phyloP scores from a whole-genome alignment of 2,329 filamentous ascomycete species.

The Xylariales sp. region DNA sequence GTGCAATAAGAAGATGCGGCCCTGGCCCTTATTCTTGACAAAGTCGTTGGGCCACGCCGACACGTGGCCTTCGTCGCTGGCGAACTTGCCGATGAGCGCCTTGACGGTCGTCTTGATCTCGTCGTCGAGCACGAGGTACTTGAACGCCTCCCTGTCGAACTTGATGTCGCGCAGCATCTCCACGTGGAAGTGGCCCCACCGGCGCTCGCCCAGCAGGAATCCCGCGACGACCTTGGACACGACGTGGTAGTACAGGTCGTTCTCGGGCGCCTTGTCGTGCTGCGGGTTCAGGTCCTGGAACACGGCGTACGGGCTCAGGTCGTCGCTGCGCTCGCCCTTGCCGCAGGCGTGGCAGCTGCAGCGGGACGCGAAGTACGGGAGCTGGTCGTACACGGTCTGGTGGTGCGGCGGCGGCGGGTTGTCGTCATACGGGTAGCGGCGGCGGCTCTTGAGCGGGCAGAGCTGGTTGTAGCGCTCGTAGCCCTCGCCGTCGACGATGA shows the following conservation, averaged over 20 bases:
- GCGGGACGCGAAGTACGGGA: slow-evolving; percentile 56
- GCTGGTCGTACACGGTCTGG: slow-evolving; percentile 49
- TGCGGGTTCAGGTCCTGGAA: slow-evolving; percentile 57
- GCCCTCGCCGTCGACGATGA: slow-evolving; percentile 58
- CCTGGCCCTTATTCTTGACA: slow-evolving; percentile 63
- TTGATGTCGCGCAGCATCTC: slow-evolving; percentile 55
- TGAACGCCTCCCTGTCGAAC: slow-evolving; percentile 61
- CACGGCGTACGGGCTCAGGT: slow-evolving; percentile 51
- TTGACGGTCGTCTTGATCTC: slow-evolving; percentile 61
- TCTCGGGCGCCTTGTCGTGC: slow-evolving; percentile 52
- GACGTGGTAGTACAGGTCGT: slow-evolving; percentile 58
- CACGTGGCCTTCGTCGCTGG: slow-evolving; percentile 54
- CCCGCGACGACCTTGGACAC: slow-evolving; percentile 59
- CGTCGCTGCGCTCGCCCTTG: slow-evolving; percentile 37
- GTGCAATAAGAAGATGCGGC: slow-evolving; percentile 63
- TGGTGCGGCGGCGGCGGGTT: slow-evolving; percentile 17
- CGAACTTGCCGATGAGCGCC: slow-evolving; percentile 61
- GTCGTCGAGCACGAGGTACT: slow-evolving; percentile 61
- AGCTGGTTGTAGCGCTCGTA: slow-evolving; percentile 45
- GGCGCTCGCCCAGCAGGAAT: slow-evolving; percentile 58
- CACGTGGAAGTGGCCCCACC: slow-evolving; percentile 58
- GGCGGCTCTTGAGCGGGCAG: slow-evolving; percentile 9
- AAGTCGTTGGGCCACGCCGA: slow-evolving; percentile 61
- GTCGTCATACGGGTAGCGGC: slow-evolving; percentile 6
- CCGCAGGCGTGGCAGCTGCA: slow-evolving; percentile 57